A percentile compares a stretch with the other conserved stretches of the same genome.
Evolutionary conservation across 179 eudicot species (phyloP).

Genomic region (Silene noctiflora): DNA sequence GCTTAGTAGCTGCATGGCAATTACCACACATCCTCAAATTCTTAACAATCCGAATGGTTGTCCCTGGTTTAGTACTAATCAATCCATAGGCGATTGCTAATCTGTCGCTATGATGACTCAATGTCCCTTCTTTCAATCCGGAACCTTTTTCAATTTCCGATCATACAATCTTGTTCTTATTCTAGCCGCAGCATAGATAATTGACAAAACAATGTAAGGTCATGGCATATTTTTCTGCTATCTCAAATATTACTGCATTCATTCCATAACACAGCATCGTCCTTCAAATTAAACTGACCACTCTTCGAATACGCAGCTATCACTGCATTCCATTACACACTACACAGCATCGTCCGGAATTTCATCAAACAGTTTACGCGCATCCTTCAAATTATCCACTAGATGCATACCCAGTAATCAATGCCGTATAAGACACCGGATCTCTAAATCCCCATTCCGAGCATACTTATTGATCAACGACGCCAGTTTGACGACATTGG

Average conservation of each 20-base stretch:
- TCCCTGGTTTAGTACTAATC: constrained; percentile 47
- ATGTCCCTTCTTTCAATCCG: constrained; percentile 46
- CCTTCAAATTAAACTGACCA: constrained; percentile 37
- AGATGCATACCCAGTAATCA: constrained; percentile 44
- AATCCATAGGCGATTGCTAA: constrained; percentile 54
- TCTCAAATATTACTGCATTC: constrained; percentile 50
- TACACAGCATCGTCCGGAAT: constrained; percentile 61
- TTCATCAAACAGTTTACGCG: constrained; percentile 53
- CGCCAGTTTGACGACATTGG: constrained; percentile 66
- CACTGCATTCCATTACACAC: constrained; percentile 69
- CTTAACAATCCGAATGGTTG: constrained; percentile 46
- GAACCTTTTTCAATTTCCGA: constrained; percentile 48
- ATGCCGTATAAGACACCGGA: constrained; percentile 52
- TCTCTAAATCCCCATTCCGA: constrained; percentile 48
- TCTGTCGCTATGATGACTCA: constrained; percentile 50
- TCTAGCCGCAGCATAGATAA: constrained; percentile 45
- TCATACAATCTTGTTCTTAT: constrained; percentile 47
- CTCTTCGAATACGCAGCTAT: constrained; percentile 56
- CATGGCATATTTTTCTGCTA: constrained; percentile 49
- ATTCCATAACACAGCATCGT: constrained; percentile 54
- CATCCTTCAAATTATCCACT: constrained; percentile 45
- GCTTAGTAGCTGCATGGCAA: constrained; percentile 50
- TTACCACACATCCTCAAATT: constrained; percentile 55
- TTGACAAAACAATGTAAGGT: constrained; percentile 50
- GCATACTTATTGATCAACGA: constrained; percentile 54